Evolutionary conservation across 2,329 filamentous ascomycete genomes (phyloP).

Genomic region (Calonectria honghensis): DNA sequence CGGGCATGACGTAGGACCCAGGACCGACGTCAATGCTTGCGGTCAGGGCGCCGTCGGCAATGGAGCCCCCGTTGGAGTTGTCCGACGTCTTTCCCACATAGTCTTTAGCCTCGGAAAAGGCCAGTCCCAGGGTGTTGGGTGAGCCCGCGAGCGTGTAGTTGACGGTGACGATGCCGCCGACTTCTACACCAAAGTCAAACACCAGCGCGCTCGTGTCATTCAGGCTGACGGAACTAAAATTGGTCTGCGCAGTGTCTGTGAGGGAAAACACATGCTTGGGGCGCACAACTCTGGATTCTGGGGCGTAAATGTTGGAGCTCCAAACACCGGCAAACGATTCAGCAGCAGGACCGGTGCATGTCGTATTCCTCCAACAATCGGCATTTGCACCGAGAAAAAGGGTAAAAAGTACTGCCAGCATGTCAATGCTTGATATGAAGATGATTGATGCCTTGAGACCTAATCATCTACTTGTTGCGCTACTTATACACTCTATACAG

Average conservation of each 20-base stretch:
- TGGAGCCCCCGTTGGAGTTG: not conserved
- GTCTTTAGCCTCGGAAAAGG: conserved; percentile 2
- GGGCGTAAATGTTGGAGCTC: conserved; percentile 10
- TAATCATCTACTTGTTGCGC: not conserved
- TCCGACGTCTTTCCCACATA: not conserved
- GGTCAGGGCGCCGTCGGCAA: not conserved
- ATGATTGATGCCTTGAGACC: not conserved
- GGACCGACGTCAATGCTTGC: not conserved
- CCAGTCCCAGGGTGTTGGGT: not conserved
- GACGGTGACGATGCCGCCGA: conserved; percentile 15
- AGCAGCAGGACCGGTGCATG: not conserved
- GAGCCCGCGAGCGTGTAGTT: conserved; percentile 1
- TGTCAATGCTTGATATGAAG: not conserved
- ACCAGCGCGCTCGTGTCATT: not conserved
- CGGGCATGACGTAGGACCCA: conserved; percentile 2
- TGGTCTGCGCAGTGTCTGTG: not conserved
- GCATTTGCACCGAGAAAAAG: not conserved
- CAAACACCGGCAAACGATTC: not conserved
- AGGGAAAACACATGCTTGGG: not conserved
- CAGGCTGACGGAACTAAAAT: not conserved
- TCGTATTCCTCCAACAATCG: conserved; percentile 8
- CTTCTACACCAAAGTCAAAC: conserved; percentile 7
- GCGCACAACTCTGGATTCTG: not conserved
- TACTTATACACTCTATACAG: too few species aligned
- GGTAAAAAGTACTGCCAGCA: not conserved